Conservation (phyloP, 1,284 basidiomycete species). For the Rhodotorula sp. region DNA sequence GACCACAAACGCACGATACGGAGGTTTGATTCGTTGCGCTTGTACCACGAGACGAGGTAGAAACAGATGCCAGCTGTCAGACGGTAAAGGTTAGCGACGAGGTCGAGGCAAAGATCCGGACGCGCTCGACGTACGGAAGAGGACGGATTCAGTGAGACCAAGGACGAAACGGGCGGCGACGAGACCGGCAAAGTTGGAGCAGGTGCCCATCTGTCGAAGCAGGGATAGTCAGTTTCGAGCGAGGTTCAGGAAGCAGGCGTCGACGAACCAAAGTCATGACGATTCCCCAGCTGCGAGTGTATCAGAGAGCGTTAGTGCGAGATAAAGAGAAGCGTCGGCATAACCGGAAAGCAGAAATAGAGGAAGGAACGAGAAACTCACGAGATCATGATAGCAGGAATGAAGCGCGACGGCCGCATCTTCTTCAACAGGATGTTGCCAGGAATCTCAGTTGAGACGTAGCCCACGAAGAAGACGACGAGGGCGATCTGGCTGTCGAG, state of each 20-base stretch:
- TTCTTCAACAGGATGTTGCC: constrained; percentile 52
- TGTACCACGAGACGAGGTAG: constrained; percentile 44
- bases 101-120: background rate
- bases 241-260: constrained; percentile 1
- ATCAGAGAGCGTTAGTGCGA: constrained; percentile 18
- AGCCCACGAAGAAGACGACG: constrained; percentile 41
- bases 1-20: background rate
- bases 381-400: constrained; percentile 4
- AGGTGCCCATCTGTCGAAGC: constrained; percentile 44
- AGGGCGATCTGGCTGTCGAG: constrained; percentile 15
- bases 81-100: constrained; percentile 49
- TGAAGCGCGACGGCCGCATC: constrained; percentile 32
- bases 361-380: background rate
- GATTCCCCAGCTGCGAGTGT: constrained; percentile 37
- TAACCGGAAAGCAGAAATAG: background rate
- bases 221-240: background rate
- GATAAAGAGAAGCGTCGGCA: background rate
- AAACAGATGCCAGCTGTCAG: constrained; percentile 41
- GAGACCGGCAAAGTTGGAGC: constrained; percentile 48
- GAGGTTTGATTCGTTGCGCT: constrained; percentile 11
- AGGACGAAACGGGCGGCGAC: constrained; percentile 50
- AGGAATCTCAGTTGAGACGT: constrained; percentile 24
- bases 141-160: constrained; percentile 46
- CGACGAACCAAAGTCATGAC: constrained; percentile 47
- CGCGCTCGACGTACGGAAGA: constrained; percentile 47